Base-by-base conservation (phyloP, 495 filamentous ascomycete species). In the Pseudevernia furfuracea region DNA sequence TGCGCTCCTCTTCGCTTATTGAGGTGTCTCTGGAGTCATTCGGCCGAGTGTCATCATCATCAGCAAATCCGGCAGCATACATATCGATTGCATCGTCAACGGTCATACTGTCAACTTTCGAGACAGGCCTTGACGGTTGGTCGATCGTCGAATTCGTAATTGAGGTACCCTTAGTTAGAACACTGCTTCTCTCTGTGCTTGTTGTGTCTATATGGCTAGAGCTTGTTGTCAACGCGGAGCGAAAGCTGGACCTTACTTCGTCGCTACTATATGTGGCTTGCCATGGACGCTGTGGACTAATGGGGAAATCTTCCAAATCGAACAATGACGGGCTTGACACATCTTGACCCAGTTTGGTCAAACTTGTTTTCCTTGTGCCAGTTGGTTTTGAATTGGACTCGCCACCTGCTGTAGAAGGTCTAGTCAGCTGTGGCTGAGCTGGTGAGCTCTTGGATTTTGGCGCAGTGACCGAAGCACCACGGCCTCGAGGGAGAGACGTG, bases 21-120 rank as follows among this genome's bases (percentile, higher is more conserved):
- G 67, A 65, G 1, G 52, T 63, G 39, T 62, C 38, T 30, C 60
- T 67, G 14, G 63, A 60, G 23, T 59, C 66, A 10, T 75, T 70
- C 32, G 75, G 74, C 36, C 77, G 74, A 15, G 75, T 64, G 30
- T 75, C 77, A 30, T 76, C 75, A 62, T 84, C 82, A 68, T 89
- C 87, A 61, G 79, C 79, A 75, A 94, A 93, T 0, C 92, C 91
- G 67, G 87, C 85, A 61, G 89, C 87, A 72, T 96, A 96, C 89
- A 96, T 92, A 21, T 87, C 90, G 75, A 96, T 94, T 11, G 90
- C 88, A 77, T 96, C 92, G 68, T 97, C 92, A 4, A 96, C 83
- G 66, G 87, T 96, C 80, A 92, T 88, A 7, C 84, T 86, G 63
- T 84, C 87, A 63, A 90, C 87, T 46, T 81, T 82, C 11, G 80